Evolutionary conservation across 2,329 filamentous ascomycete species (phyloP), one percentile per base, ranked within the genome.

Genomic region (Talaromyces pinophilus): DNA sequence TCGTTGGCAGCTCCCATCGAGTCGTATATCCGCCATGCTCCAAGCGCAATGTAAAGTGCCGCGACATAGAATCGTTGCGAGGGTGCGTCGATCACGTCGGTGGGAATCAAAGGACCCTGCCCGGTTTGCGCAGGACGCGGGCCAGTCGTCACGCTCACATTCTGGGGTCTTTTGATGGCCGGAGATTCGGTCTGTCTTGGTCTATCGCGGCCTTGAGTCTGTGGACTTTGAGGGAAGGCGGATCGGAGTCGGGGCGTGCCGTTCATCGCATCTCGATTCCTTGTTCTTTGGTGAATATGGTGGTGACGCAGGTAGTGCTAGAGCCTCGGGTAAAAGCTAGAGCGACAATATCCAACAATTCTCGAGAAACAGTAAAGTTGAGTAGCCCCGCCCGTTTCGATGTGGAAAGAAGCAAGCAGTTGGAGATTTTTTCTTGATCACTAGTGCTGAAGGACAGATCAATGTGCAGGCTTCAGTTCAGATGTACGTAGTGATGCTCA

Each of bases 61-160:
- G 90, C 86, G 59, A 92, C 90, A 77, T 96, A 97, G 72, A 97
- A 86, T 65, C 95, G 88, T 80, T 99, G 95, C 62, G 91, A 91
- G 6, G 95, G 94, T 55, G 92, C 92, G 82, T 98, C 94, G 77
- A 98, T 85, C 57, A 96, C 82, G 70, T 87, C 86, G 69, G 92
- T 83, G 13, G 95, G 91, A 73, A 99, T 93, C 65, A 96, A 81
- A 40, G 95, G 93, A 63, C 72, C 69, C 52, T 72, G 71, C 38
- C 72, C 72, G 10, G 70, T 68, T 8, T 71, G 66, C 6, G 70
- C 70, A 66, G 73, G 74, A 17, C 72, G 52, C 35, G 30, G 7
- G 5, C 42, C 64, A 22, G 73, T 67, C 1, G 73, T 69, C 63
- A 70, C 74, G 40, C 67, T 70, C 46, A 68, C 61, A 44, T 71